Evolutionary conservation across 2,329 filamentous ascomycete species (phyloP), one percentile per base, ranked within the genome.

Genomic region (Ophiostoma himal-ulmi): DNA sequence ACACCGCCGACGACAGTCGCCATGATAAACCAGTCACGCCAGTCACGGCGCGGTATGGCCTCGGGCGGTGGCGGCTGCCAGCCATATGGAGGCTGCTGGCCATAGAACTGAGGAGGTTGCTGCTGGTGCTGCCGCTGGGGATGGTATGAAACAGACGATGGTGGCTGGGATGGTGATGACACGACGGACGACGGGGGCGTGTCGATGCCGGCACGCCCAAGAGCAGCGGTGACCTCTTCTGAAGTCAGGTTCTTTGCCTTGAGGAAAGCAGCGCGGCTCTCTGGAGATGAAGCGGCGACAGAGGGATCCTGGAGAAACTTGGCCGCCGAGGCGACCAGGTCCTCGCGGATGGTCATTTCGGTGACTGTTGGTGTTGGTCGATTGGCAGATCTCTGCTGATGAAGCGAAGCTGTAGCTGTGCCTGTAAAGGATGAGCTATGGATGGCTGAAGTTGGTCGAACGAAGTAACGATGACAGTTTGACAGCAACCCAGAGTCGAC

Each of bases 21-120:
- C 93, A 98, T 97, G 80, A 99, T 98, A 81, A 99, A 99, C 91
- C 93, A 98, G 78, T 99, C 95, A 73, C 96, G 87, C 95, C 95
- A 99, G 81, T 99, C 95, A 77, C 95, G 85, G 78, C 88, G 89
- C 3, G 93, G 93, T 2, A 88, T 81, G 70, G 85, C 83, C 1
- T 84, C 84, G 3, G 86, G 83, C 8, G 84, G 80, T 17, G 60
- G 68, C 70, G 83, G 83, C 76, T 87, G 86, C 86, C 86, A 89
- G 74, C 84, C 82, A 71, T 83, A 83, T 62, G 57, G 57, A 1
- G 81, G 80, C 26, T 79, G 81, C 71, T 84, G 41, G 8, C n/a
- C 34, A 6, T 54, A 76, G 74, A 81, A 81, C 72, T 83, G 83
- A 68, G 82, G 84, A 68, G 83, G 78, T 69, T 81, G 80, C 70